Percentiles rank a stretch among this genome's conserved stretches.
phyloP scores from a whole-genome alignment of 495 filamentous ascomycete genomes.

The Niebla homalea region DNA sequence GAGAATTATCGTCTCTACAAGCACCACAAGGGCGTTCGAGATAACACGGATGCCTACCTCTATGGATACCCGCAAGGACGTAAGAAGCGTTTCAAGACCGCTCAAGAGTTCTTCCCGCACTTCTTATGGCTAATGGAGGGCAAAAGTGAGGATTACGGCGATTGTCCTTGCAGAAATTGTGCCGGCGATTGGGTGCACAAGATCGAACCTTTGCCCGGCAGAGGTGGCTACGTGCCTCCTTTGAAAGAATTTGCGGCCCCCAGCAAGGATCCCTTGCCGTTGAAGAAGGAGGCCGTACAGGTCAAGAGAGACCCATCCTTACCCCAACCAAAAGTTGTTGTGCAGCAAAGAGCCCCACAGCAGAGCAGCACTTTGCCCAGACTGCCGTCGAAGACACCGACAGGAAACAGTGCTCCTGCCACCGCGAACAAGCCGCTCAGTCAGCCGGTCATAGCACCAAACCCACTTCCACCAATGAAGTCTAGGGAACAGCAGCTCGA shows the following conservation, averaged over 20 bases:
- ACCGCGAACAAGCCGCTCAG: constrained; percentile 3
- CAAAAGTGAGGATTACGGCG: constrained; percentile 36
- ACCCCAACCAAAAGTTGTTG: constrained; percentile 12
- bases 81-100: constrained; percentile 45
- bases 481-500: constrained; percentile 32
- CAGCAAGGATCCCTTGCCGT: constrained; percentile 5
- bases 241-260: constrained; percentile 16
- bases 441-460: constrained; percentile 14
- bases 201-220: constrained; percentile 11
- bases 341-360: constrained; percentile 13
- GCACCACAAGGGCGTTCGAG: constrained; percentile 33
- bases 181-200: constrained; percentile 28
- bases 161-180: constrained; percentile 45
- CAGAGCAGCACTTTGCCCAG: constrained; percentile 10
- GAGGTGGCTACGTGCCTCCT: constrained; percentile 5
- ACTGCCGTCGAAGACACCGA: constrained; percentile 1
- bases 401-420: constrained; percentile 1
- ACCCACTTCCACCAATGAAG: constrained; percentile 25
- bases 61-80: constrained; percentile 47
- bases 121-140: constrained; percentile 46
- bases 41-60: constrained; percentile 41
- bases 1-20: constrained; percentile 46
- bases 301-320: constrained; percentile 16
- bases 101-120: constrained; percentile 48
- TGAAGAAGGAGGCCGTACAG: constrained; percentile 12